phyloP scores from a whole-genome alignment of 2,329 filamentous ascomycete genomes.

The Cladophialophora carrionii region DNA sequence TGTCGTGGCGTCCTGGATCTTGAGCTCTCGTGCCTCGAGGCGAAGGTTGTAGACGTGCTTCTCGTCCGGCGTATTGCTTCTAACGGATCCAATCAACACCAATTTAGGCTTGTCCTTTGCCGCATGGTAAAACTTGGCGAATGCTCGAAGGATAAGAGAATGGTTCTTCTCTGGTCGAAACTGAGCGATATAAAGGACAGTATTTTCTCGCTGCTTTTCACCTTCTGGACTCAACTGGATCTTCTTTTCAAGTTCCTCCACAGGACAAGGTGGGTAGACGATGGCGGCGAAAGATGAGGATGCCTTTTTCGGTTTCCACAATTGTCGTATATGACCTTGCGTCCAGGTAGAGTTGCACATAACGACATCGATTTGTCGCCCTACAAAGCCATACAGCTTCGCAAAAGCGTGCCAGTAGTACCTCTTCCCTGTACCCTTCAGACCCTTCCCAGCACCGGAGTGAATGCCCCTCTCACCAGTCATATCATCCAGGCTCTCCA shows the following conservation, averaged over 20 bases:
- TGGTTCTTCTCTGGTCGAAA: constrained; percentile 99
- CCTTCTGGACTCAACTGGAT: constrained; percentile 68
- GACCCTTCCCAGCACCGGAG: constrained; percentile 75
- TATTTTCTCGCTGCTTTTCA: constrained; percentile 68
- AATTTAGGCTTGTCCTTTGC: constrained; percentile 62
- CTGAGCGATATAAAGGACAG: constrained; percentile 90
- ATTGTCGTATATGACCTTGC: constrained; percentile 73
- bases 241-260: constrained; percentile 75
- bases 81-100: constrained; percentile 88
- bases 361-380: constrained; percentile 82
- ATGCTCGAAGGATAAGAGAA: constrained; percentile 79
- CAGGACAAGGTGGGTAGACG: constrained; percentile 90
- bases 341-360: constrained; percentile 99
- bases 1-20: constrained; percentile 79
- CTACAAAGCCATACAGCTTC: constrained; percentile 76
- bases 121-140: constrained; percentile 71
- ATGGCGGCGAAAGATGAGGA: constrained; percentile 65
- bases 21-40: constrained; percentile 81
- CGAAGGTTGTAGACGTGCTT: constrained; percentile 79
- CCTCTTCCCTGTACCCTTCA: constrained; percentile 71
- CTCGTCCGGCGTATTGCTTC: constrained; percentile 62
- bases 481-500: constrained; percentile 73
- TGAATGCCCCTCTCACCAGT: constrained; percentile 74
- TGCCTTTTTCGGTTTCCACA: constrained; percentile 66
- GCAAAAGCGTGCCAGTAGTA: constrained; percentile 89